Evolutionary conservation across 163 green algal genomes (phyloP).

Genomic region (Chlamydomonas reinhardtii): DNA sequence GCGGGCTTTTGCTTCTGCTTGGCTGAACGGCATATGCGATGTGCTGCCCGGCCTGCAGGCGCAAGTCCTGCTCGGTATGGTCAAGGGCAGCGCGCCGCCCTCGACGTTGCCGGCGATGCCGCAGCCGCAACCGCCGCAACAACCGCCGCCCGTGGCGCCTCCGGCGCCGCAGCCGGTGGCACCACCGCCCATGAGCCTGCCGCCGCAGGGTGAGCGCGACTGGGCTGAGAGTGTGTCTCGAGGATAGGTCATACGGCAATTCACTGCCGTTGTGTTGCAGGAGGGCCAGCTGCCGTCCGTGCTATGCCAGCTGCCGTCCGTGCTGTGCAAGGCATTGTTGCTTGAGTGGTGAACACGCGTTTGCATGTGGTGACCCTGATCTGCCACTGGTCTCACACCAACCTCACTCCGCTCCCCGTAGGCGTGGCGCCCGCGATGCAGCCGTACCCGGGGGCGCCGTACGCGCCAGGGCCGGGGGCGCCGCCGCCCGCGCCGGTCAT

Average conservation of each 20-base stretch:
- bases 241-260: too few species aligned
- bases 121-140: neutral
- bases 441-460: neutral
- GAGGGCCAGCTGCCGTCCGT: too few species aligned
- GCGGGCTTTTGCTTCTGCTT: too few species aligned
- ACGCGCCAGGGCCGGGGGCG: neutral
- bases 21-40: neutral
- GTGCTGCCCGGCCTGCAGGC: slow-evolving; percentile 72
- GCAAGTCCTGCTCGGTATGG: slow-evolving; percentile 89
- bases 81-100: slow-evolving; percentile 63
- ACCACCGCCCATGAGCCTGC: slow-evolving; percentile 5
- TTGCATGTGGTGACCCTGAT: too few species aligned
- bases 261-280: too few species aligned
- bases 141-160: neutral
- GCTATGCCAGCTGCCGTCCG: too few species aligned
- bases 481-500: slow-evolving; percentile 12
- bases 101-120: neutral
- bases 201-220: neutral
- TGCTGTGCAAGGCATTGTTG: too few species aligned
- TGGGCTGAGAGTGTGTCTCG: too few species aligned
- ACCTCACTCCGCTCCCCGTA: neutral
- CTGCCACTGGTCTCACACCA: too few species aligned
- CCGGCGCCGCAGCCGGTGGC: neutral
- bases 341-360: too few species aligned
- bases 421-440: neutral